Conservation (phyloP, 352 stramenopile genomes). For the Phytopythium delawarense region DNA sequence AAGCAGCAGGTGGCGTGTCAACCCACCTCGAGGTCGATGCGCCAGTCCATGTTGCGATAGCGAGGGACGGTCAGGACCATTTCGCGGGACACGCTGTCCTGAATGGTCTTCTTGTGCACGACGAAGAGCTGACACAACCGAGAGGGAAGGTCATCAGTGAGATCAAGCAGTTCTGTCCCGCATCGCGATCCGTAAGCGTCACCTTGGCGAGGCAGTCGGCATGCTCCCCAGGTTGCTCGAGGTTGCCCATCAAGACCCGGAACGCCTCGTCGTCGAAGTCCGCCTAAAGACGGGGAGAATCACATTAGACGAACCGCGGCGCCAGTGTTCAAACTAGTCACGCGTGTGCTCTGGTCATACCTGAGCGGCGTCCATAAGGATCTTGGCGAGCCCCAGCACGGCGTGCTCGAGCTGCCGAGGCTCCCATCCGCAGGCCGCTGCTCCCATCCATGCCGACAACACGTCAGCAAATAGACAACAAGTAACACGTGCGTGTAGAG, state of each 20-base stretch:
- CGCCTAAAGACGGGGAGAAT: conserved; percentile 17
- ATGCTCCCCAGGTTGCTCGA: conserved; percentile 38
- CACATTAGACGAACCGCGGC: neutral
- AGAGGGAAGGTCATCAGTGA: neutral
- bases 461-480: neutral
- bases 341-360: conserved; percentile 13
- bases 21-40: conserved; percentile 73
- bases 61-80: conserved; percentile 37
- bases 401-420: conserved; percentile 42
- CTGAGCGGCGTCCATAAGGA: conserved; percentile 71
- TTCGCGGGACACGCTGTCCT: conserved; percentile 36
- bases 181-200: neutral
- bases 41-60: conserved; percentile 71
- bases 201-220: conserved; percentile 45
- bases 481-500: neutral
- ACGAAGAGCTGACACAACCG: conserved; percentile 34
- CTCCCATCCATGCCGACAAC: neutral
- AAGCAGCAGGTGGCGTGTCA: neutral
- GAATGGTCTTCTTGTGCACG: conserved; percentile 45
- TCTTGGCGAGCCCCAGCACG: conserved; percentile 62
- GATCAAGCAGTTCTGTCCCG: neutral
- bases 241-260: conserved; percentile 34
- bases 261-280: conserved; percentile 42
- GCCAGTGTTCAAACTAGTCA: neutral
- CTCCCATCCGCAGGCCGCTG: conserved; percentile 63